A percentile compares a stretch with the other conserved stretches of the same genome.
Evolutionary conservation across 306 rosid species (phyloP).

Genomic region (Prunus campanulata): DNA sequence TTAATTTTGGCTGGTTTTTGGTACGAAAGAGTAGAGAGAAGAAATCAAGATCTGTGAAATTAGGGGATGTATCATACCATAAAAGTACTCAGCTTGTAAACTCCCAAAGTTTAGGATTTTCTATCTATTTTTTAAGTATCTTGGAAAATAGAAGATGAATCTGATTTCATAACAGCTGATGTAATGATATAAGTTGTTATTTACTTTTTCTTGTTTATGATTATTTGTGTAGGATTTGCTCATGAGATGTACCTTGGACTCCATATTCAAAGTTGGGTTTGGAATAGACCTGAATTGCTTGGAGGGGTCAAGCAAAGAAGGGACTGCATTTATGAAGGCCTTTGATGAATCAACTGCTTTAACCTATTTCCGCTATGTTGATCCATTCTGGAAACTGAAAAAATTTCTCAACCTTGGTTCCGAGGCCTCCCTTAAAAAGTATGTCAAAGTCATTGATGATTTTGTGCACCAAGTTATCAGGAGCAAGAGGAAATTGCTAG

Average conservation of each 20-base stretch:
- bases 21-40: neutral
- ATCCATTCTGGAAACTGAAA: conserved; percentile 74
- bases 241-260: conserved; percentile 72
- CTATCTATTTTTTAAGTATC: no score
- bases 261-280: conserved; percentile 89
- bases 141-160: no score
- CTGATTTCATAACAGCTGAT: no score
- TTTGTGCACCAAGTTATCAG: conserved; percentile 49
- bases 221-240: conserved; percentile 46
- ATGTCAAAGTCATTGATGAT: conserved; percentile 42
- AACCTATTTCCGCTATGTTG: conserved; percentile 53
- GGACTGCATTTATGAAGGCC: conserved; percentile 61
- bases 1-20: neutral
- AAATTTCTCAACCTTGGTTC: conserved; percentile 60
- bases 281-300: conserved; percentile 76
- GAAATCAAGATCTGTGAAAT: no score
- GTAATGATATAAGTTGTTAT: neutral
- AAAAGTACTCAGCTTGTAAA: no score
- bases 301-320: conserved; percentile 59
- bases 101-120: no score
- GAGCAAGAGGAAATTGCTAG: conserved; percentile 37
- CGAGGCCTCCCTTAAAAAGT: conserved; percentile 60
- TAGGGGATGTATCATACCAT: no score
- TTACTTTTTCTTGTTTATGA: neutral
- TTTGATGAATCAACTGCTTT: conserved; percentile 74